Conservation (phyloP, 768 basidiomycete species). For the Suillus clintonianus region DNA sequence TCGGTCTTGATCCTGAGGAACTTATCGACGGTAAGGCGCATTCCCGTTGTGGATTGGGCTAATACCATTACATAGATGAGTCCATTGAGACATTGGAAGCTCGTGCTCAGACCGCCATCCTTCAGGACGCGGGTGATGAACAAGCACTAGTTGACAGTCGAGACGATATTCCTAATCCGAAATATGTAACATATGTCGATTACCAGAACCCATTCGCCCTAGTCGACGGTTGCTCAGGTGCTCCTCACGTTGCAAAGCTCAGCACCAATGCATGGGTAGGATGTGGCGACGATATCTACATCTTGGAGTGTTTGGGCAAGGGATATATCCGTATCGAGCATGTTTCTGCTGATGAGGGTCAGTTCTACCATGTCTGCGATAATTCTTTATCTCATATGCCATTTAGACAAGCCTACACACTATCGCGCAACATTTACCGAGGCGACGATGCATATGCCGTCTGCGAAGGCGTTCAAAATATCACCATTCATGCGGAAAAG, state of each 20-base stretch:
- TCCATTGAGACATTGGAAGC: constrained; percentile 50
- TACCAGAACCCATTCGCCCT: constrained; percentile 74
- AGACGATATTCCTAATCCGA: constrained; percentile 52
- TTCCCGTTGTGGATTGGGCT: constrained; percentile 3
- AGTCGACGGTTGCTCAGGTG: constrained; percentile 48
- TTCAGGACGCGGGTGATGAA: constrained; percentile 8
- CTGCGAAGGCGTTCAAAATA: constrained; percentile 45
- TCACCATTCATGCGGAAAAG: constrained; percentile 58
- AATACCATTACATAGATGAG: constrained; percentile 42
- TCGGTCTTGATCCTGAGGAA: constrained; percentile 78
- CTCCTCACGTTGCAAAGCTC: constrained; percentile 52
- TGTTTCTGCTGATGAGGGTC: constrained; percentile 37
- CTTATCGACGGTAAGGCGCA: constrained; percentile 54
- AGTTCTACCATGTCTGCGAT: not conserved
- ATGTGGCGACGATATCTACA: constrained; percentile 68
- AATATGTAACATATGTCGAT: constrained; percentile 71
- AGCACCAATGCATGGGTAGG: constrained; percentile 78
- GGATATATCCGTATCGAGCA: constrained; percentile 69
- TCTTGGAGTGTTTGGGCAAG: constrained; percentile 73
- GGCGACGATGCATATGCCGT: constrained; percentile 44
- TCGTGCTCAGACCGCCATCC: constrained; percentile 29
- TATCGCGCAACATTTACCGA: constrained; percentile 60
- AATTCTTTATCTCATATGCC: not conserved
- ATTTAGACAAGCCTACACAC: constrained; percentile 20
- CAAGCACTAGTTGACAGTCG: constrained; percentile 19